phyloP scores from a whole-genome alignment of 1,284 basidiomycete genomes.

The Apiotrichum sp. region DNA sequence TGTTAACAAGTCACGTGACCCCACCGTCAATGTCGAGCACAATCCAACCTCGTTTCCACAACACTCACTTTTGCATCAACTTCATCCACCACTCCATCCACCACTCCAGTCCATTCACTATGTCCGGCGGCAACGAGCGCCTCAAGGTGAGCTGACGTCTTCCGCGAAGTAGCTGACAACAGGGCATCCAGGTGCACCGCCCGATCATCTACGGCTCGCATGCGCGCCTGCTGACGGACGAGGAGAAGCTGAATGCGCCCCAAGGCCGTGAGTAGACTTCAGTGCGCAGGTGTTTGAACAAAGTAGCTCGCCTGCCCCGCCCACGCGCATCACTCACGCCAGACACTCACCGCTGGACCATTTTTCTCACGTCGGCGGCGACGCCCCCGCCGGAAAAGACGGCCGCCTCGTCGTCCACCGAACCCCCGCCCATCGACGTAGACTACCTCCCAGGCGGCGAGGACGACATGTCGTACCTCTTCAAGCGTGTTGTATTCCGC shows the following conservation, averaged over 20 bases:
- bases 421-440: conserved; percentile 27
- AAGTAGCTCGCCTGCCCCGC: too few species aligned
- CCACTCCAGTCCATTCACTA: not conserved
- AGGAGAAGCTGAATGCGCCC: conserved; percentile 53
- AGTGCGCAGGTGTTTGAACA: not conserved
- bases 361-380: conserved; percentile 69
- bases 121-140: conserved; percentile 26
- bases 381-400: conserved; percentile 46
- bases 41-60: too few species aligned
- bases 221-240: conserved; percentile 70
- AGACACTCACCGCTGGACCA: conserved; percentile 96
- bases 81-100: too few species aligned
- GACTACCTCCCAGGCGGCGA: conserved; percentile 59
- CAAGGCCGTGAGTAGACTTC: conserved; percentile 32
- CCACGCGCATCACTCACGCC: conserved; percentile 45
- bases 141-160: conserved; percentile 20
- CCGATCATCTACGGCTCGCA: conserved; percentile 95
- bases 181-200: conserved; percentile 84
- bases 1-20: too few species aligned
- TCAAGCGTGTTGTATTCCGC: conserved; percentile 95
- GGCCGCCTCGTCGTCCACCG: conserved; percentile 51
- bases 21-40: too few species aligned
- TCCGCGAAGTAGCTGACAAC: conserved; percentile 1
- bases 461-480: conserved; percentile 79
- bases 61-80: too few species aligned